These are phyloP conservation scores for Acidiella bohemica DNA, from an alignment of 495 filamentous ascomycete genomes.

Conservation along the genomic window DNA sequence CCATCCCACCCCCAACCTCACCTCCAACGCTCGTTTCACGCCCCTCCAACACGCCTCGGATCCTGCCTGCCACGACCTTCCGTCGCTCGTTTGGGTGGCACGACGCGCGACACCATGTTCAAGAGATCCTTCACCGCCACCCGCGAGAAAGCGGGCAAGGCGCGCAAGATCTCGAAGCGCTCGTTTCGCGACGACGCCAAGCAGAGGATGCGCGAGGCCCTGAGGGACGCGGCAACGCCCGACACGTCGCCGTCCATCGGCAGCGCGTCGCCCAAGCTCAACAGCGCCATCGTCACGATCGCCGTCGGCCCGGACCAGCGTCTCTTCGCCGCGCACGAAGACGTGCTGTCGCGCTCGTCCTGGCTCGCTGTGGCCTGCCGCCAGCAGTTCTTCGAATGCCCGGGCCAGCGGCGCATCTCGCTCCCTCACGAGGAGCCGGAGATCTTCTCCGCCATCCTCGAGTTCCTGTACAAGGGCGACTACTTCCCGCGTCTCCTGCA, in stretches of 20 bases:
- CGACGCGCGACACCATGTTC: slow-evolving; percentile 50
- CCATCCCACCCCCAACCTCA: not conserved
- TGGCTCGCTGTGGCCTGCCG: slow-evolving; percentile 42
- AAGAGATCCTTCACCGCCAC: slow-evolving; percentile 56
- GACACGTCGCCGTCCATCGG: slow-evolving; percentile 19
- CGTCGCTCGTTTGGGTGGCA: slow-evolving; percentile 14
- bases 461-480: slow-evolving; percentile 61
- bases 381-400: slow-evolving; percentile 44
- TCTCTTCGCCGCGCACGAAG: slow-evolving; percentile 61
- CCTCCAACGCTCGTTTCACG: no score
- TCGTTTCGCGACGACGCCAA: slow-evolving; percentile 57
- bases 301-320: slow-evolving; percentile 67
- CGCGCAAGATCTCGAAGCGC: slow-evolving; percentile 58
- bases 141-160: slow-evolving; percentile 65
- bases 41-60: no score
- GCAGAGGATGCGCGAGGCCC: slow-evolving; percentile 57
- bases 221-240: slow-evolving; percentile 33
- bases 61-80: not conserved
- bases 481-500: slow-evolving; percentile 41
- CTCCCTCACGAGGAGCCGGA: slow-evolving; percentile 55
- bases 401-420: slow-evolving; percentile 39
- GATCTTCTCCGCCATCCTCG: slow-evolving; percentile 52
- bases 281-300: slow-evolving; percentile 72
- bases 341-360: slow-evolving; percentile 46
- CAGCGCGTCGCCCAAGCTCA: slow-evolving; percentile 41